These are phyloP conservation scores for Fraxinus nigra DNA, from an alignment of 305 asterid genomes.

Conservation along the genomic window DNA sequence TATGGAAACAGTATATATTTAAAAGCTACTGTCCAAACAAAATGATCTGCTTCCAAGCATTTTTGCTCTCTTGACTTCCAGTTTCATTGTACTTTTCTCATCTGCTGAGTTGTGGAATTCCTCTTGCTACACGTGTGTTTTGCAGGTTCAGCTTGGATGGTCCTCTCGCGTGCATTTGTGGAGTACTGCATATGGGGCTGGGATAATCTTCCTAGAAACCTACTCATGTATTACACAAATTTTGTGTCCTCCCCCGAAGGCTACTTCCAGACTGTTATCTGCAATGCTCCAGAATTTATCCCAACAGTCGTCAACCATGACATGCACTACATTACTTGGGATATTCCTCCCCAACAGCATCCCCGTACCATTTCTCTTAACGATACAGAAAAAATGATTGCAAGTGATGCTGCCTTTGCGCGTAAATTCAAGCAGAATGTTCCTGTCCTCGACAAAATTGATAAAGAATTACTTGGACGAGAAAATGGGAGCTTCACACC, in stretches of 20 bases:
- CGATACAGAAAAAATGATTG: slow-evolving; percentile 59
- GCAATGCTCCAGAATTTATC: slow-evolving; percentile 76
- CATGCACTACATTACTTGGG: slow-evolving; percentile 95
- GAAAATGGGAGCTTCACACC: slow-evolving; percentile 70
- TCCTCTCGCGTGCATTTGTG: slow-evolving; percentile 72
- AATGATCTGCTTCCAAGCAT: background rate
- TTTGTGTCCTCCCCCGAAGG: slow-evolving; percentile 93
- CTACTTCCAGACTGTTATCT: slow-evolving; percentile 79
- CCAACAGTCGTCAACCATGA: slow-evolving; percentile 85
- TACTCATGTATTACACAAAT: slow-evolving; percentile 91
- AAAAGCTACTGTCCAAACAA: background rate
- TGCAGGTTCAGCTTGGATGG: slow-evolving; percentile 97
- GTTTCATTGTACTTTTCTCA: background rate
- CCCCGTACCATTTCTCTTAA: slow-evolving; percentile 63
- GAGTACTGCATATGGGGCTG: slow-evolving; percentile 93
- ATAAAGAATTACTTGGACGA: slow-evolving; percentile 52
- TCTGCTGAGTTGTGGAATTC: background rate
- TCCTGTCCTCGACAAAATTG: slow-evolving; percentile 58
- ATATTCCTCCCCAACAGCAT: slow-evolving; percentile 81
- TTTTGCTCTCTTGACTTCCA: background rate
- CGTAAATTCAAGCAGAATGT: slow-evolving; percentile 66
- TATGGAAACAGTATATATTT: background rate
- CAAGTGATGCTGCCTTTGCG: slow-evolving; percentile 79
- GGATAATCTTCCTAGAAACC: slow-evolving; percentile 91
- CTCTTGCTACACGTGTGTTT: background rate